Base-by-base conservation (phyloP, 352 stramenopile genomes). In the Phytophthora pluvialis region DNA sequence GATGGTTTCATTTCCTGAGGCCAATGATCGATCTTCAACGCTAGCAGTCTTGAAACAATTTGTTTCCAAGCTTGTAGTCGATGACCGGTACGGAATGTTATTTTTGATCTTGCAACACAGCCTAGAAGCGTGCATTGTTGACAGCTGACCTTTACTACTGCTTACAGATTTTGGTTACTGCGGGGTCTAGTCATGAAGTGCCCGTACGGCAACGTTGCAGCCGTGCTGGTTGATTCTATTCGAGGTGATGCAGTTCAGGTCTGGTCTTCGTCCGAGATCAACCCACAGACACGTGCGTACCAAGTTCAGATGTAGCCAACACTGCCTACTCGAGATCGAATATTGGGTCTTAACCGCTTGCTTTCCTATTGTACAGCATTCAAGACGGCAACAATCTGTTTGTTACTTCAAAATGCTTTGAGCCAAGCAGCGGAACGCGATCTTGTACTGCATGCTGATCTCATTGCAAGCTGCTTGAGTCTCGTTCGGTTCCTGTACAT, bases 161-260 rank as follows among this genome's bases (percentile, higher is more conserved):
- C 53, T 44, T 4, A 16, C 39, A 90, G 84, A 8, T 90, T 93
- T 51, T 72, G 43, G 46, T 28, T 91, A 33, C 58, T 91, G 11
- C 59, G 47, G n/a, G 44, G 40, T 13, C 38, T 94, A 12, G 51
- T 72, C 3, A 50, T 83, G 12, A 74, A 79, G 33, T 94, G 86
- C 40, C 86, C 83, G 3, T 94, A 93, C 53, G 83, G 75, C 8
- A 94, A 94, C 16, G 80, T 91, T 11, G 60, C 67, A 9, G 86
- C 86, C 5, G 72, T 89, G 15, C 46, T 94, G 13, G 52, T 94
- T 6, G 86, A 94, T 70, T 74, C 73, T 51, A 51, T 90, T 31
- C 79, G 86, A 56, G 56, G 48, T 6, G 80, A 87, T 40, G 67
- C 67, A 16, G 77, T 90, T 10, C 43, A 60, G 6, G 53, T 33